These are phyloP conservation scores for Solanum bulbocastanum DNA, from an alignment of 257 asterid species.

Conservation along the genomic window DNA sequence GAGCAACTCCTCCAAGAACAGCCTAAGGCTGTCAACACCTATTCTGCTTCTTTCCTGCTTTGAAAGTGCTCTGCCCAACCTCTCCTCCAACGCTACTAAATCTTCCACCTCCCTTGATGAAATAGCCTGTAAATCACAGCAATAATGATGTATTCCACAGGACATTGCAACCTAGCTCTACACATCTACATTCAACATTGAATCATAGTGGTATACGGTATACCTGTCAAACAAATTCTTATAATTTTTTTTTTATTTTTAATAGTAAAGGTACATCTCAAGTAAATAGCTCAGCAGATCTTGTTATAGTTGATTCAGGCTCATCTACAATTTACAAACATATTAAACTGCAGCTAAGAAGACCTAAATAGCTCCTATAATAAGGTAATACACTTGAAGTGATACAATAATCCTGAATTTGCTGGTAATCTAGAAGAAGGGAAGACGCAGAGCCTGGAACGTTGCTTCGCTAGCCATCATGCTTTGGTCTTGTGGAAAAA, in stretches of 20 bases:
- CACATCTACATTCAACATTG: neutral
- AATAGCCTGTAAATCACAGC: slow-evolving; percentile 48
- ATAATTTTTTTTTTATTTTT: neutral
- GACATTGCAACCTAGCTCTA: neutral
- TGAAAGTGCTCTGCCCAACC: slow-evolving; percentile 82
- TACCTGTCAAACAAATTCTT: slow-evolving; percentile 36
- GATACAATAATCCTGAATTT: neutral
- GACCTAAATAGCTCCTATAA: neutral
- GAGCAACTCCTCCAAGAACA: slow-evolving; percentile 87
- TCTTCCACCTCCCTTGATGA: slow-evolving; percentile 80
- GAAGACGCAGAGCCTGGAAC: neutral
- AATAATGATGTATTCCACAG: neutral
- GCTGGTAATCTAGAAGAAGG: neutral
- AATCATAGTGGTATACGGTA: neutral
- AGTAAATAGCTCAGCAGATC: neutral
- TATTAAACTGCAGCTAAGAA: neutral
- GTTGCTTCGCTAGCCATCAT: neutral
- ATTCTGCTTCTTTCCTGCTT: slow-evolving; percentile 78
- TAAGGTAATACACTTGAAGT: neutral
- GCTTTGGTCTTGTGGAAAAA: neutral
- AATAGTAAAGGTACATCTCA: neutral
- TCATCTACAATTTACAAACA: neutral
- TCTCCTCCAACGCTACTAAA: slow-evolving; percentile 76
- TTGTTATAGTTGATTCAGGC: neutral
- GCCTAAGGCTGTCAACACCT: slow-evolving; percentile 90